These are phyloP conservation scores for Scedosporium minutisporum DNA, from an alignment of 2,329 filamentous ascomycete genomes.

Conservation along the genomic window DNA sequence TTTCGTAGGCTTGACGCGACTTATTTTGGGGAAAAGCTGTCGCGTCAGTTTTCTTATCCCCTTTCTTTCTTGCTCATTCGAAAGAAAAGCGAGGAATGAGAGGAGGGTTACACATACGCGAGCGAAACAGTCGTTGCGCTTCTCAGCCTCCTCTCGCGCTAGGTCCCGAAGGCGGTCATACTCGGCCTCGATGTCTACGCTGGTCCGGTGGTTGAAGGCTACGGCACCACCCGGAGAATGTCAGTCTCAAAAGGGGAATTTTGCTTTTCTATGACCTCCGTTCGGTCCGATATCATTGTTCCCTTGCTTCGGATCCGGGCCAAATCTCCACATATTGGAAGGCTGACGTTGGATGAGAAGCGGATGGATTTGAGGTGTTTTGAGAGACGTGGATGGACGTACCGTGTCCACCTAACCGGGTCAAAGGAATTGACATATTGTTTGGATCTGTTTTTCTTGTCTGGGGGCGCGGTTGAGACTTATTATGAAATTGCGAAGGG, in stretches of 20 bases:
- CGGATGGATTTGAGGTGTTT: not conserved
- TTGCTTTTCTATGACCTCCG: too few species aligned
- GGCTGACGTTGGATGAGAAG: not conserved
- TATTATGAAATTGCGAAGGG: not conserved
- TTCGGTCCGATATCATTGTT: not conserved
- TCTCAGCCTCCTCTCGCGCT: slow-evolving; percentile 69
- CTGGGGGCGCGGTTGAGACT: not conserved
- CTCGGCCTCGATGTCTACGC: slow-evolving; percentile 64
- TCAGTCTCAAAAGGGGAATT: too few species aligned
- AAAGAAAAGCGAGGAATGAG: not conserved
- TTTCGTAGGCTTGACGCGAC: slow-evolving; percentile 72
- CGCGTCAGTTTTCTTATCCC: not conserved
- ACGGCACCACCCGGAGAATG: not conserved
- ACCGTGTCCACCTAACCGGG: slow-evolving; percentile 35
- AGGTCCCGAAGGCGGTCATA: slow-evolving; percentile 85
- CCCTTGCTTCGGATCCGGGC: not conserved
- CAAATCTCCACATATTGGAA: not conserved
- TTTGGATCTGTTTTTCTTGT: not conserved
- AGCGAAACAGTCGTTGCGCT: slow-evolving; percentile 70
- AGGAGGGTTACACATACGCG: slow-evolving; percentile 35
- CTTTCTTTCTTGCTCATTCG: not conserved
- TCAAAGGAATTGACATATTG: slow-evolving; percentile 31
- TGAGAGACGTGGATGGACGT: slow-evolving; percentile 14
- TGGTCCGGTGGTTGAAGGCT: slow-evolving; percentile 70
- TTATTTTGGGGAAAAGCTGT: slow-evolving; percentile 15